phyloP scores from a whole-genome alignment of 2,329 filamentous ascomycete species.

The Aspergillus persii region DNA sequence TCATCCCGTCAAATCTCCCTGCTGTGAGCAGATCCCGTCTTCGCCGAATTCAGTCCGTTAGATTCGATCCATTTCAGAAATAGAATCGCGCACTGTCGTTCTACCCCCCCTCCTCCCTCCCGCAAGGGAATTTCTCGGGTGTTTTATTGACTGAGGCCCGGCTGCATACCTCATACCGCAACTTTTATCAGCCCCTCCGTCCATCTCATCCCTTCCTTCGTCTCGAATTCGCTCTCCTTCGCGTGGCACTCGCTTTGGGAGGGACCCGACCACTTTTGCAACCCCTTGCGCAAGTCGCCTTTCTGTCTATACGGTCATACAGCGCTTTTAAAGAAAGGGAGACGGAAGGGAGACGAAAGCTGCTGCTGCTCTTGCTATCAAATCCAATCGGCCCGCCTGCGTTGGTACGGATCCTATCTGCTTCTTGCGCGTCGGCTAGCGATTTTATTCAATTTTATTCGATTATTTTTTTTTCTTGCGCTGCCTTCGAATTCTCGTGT shows the following conservation, averaged over 20 bases:
- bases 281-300: conserved; percentile 21
- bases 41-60: neutral
- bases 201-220: conserved; percentile 20
- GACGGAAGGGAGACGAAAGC: conserved; percentile 23
- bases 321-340: conserved; percentile 25
- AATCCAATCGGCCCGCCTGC: conserved; percentile 15
- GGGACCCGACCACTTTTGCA: conserved; percentile 10
- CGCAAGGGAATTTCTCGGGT: conserved; percentile 22
- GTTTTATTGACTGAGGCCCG: conserved; percentile 19
- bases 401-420: conserved; percentile 3
- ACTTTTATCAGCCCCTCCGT: conserved; percentile 20
- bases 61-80: neutral
- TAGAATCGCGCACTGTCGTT: neutral
- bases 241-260: conserved; percentile 21
- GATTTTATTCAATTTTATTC: conserved; percentile 6
- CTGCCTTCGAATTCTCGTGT: conserved; percentile 16
- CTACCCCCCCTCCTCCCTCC: conserved; percentile 5
- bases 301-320: conserved; percentile 11
- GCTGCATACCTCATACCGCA: conserved; percentile 30
- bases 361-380: conserved; percentile 18
- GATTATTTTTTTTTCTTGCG: neutral
- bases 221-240: conserved; percentile 15
- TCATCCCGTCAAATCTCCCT: neutral
- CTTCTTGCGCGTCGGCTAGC: conserved; percentile 12
- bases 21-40: neutral